Conservation (phyloP, 768 basidiomycete genomes). For the Boletus rubescentipes region DNA sequence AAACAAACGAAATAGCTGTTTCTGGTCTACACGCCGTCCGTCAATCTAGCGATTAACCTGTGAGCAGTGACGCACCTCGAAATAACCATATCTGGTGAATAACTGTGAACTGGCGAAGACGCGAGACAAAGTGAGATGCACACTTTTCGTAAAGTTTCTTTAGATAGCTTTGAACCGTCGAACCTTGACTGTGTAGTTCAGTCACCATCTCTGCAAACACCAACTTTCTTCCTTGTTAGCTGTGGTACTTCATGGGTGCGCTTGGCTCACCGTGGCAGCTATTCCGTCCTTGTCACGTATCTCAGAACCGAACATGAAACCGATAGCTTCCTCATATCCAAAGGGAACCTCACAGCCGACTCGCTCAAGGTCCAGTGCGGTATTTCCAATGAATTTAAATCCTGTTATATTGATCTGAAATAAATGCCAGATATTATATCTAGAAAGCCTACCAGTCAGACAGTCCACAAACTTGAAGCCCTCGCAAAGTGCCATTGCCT, state of each 20-base stretch:
- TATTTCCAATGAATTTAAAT: slow-evolving; percentile 91
- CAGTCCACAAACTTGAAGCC: slow-evolving; percentile 86
- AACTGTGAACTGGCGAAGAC: not conserved
- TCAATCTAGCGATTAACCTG: not conserved
- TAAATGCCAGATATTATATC: not conserved
- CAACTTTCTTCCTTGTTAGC: slow-evolving; percentile 41
- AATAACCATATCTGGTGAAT: slow-evolving; percentile 66
- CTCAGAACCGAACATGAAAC: slow-evolving; percentile 80
- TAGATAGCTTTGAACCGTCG: slow-evolving; percentile 56
- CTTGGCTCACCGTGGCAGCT: slow-evolving; percentile 61
- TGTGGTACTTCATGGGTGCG: not conserved
- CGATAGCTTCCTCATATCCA: slow-evolving; percentile 92
- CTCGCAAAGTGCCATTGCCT: slow-evolving; percentile 68
- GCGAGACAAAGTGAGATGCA: slow-evolving; percentile 6
- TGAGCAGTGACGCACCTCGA: slow-evolving; percentile 47
- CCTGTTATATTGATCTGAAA: slow-evolving; percentile 42
- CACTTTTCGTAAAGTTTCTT: slow-evolving; percentile 63
- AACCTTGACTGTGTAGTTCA: slow-evolving; percentile 47
- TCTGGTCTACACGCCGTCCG: slow-evolving; percentile 49
- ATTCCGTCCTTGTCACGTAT: slow-evolving; percentile 90
- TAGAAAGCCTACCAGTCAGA: slow-evolving; percentile 58
- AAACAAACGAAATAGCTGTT: slow-evolving; percentile 82
- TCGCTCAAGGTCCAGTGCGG: slow-evolving; percentile 60
- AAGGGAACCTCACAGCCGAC: slow-evolving; percentile 75
- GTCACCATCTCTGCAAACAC: slow-evolving; percentile 68